Conservation (phyloP, 2,329 filamentous ascomycete species). For the Aspergillus phoenicis region DNA sequence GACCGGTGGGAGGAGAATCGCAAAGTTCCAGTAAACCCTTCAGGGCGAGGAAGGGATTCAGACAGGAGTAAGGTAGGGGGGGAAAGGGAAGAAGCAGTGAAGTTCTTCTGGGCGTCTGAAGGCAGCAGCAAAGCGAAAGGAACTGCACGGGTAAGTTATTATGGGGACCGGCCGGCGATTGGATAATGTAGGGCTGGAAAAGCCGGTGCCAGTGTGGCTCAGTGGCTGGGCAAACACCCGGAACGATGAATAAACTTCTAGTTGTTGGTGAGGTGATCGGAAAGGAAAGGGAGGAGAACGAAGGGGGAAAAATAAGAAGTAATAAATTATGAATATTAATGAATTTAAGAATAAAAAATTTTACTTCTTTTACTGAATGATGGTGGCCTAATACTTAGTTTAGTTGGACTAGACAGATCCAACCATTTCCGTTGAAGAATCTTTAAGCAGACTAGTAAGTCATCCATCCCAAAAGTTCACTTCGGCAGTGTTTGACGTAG, state of each 20-base stretch:
- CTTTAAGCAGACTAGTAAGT: not conserved
- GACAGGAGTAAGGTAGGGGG: constrained; percentile 14
- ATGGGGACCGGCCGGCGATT: constrained; percentile 14
- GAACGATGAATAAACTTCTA: not conserved
- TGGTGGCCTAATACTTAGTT: too few relatives aligned
- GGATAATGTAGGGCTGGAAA: constrained; percentile 10
- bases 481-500: constrained; percentile 3
- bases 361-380: too few relatives aligned
- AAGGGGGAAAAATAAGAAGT: not conserved
- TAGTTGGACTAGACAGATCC: not conserved
- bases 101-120: constrained; percentile 20
- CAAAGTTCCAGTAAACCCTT: not conserved
- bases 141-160: constrained; percentile 17
- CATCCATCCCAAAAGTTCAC: not conserved
- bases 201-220: not conserved
- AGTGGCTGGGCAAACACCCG: constrained; percentile 16
- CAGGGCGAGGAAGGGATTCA: constrained; percentile 10
- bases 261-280: not conserved
- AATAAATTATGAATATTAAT: not conserved
- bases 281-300: not conserved
- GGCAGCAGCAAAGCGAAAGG: constrained; percentile 26
- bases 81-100: constrained; percentile 12
- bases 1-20: not conserved
- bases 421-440: not conserved
- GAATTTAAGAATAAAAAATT: not conserved